Evolutionary conservation across 75 land plant genomes (phyloP).

Genomic region (Cryptomeria japonica): DNA sequence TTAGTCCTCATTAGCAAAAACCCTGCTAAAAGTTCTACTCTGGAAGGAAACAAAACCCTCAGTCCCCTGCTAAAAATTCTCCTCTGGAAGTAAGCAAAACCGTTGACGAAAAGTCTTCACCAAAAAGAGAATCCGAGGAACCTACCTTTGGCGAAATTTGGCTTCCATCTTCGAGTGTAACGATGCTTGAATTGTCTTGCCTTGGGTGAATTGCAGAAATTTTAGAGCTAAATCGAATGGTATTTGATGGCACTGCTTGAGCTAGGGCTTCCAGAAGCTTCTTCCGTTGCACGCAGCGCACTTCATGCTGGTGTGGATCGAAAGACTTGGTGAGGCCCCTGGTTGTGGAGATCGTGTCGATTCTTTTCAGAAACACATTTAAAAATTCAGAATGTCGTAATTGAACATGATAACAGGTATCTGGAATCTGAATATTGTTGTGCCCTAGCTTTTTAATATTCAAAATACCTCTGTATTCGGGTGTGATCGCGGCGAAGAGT

Average conservation of each 20-base stretch:
- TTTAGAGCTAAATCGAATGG: conserved; percentile 41
- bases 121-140: too few species aligned
- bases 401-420: background rate
- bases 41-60: background rate
- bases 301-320: background rate
- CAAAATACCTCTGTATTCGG: conserved; percentile 13
- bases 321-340: background rate
- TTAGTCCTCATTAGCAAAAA: background rate
- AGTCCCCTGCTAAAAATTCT: too few species aligned
- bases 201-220: background rate
- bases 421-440: background rate
- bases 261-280: conserved; percentile 52
- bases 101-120: too few species aligned
- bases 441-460: background rate
- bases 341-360: background rate
- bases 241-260: conserved; percentile 35
- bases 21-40: background rate
- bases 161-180: conserved; percentile 44
- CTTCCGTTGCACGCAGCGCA: conserved; percentile 35
- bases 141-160: conserved; percentile 44
- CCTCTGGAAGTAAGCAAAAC: background rate
- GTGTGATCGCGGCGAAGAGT: conserved; percentile 17
- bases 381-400: background rate
- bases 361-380: background rate
- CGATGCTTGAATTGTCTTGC: background rate